Evolutionary conservation across 2,329 filamentous ascomycete species (phyloP), one percentile per base, ranked within the genome.

Genomic region (Sporothrix pallida): DNA sequence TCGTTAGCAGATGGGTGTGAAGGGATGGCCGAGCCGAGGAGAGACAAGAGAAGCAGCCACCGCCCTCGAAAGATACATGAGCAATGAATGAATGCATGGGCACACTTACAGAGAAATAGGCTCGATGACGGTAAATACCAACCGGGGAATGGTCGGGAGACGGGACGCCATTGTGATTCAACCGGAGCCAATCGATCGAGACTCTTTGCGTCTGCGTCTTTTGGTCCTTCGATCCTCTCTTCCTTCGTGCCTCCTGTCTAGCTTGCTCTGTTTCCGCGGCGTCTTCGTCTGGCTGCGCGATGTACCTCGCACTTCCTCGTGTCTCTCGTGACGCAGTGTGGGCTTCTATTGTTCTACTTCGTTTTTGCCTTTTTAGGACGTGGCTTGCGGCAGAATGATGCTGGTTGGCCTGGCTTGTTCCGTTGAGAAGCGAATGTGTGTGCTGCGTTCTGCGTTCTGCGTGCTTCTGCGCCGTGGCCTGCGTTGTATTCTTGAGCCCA

Each of bases 101-200:
- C n/a, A 26, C 4, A 79, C 86, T 82, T 85, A 92, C 90, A 92
- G 84, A 23, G 90, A 90, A 74, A 92, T 83, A 46, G 91, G 91
- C 81, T 93, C 91, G 58, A 92, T 79, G 72, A 92, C 80, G 44
- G 89, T 91, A 76, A 93, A 92, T 68, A 92, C 83, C 67, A 91
- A 80, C 74, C 90, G 86, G 13, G 91, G 91, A 78, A 92, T 84
- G 2, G 85, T 79, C 1, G 91, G 91, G 26, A 93, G 85, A 75
- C 87, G 86, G 42, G 89, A 86, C 12, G 89, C 84, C 90, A 91
- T 91, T 23, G 48, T 44, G 26, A 62, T 60, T 23, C 20, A 68
- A 48, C 31, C 44, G 17, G 67, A 42, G 31, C 48, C 67, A 48
- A 44, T 68, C 65, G 65, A 37, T 52, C 17, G 67, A 52, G 67